These are phyloP conservation scores for Dothideomycetidae sp. DNA, from an alignment of 2,329 filamentous ascomycete genomes.

Conservation along the genomic window DNA sequence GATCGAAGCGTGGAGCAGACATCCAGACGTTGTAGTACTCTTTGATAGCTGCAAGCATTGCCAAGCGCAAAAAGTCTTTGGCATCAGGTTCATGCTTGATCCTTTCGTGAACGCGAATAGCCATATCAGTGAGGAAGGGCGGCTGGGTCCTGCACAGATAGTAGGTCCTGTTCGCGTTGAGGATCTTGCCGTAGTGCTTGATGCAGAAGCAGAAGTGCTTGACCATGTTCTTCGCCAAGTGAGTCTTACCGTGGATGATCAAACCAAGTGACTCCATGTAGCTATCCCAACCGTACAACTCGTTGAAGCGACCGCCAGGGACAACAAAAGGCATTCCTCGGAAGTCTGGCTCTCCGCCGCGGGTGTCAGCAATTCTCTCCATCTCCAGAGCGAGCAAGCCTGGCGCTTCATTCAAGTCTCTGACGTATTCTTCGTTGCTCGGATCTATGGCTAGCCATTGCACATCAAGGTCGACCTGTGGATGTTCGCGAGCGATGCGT, in stretches of 20 bases:
- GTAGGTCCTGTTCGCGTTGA: slow-evolving; percentile 93
- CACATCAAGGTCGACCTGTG: slow-evolving; percentile 79
- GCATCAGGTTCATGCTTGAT: slow-evolving; percentile 77
- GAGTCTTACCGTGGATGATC: slow-evolving; percentile 67
- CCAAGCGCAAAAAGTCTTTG: slow-evolving; percentile 62
- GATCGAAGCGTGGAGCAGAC: slow-evolving; percentile 55
- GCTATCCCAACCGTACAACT: slow-evolving; percentile 96
- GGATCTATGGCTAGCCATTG: slow-evolving; percentile 63
- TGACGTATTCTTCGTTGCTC: slow-evolving; percentile 46
- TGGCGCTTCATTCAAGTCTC: slow-evolving; percentile 72
- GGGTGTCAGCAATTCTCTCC: slow-evolving; percentile 49
- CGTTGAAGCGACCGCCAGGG: slow-evolving; percentile 92
- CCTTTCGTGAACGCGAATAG: slow-evolving; percentile 79
- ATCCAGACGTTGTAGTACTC: slow-evolving; percentile 90
- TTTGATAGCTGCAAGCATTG: slow-evolving; percentile 86
- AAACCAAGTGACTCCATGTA: slow-evolving; percentile 95
- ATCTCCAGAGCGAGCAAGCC: slow-evolving; percentile 83
- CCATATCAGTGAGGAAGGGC: slow-evolving; percentile 95
- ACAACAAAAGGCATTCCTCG: slow-evolving; percentile 89
- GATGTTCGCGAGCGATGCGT: slow-evolving; percentile 60
- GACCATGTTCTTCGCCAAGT: slow-evolving; percentile 89
- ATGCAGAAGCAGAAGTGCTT: slow-evolving; percentile 97
- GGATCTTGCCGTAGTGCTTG: slow-evolving; percentile 93
- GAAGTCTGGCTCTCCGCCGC: slow-evolving; percentile 55
- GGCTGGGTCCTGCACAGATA: slow-evolving; percentile 90